A percentile compares a stretch with the other conserved stretches of the same genome.
phyloP scores from a whole-genome alignment of 352 stramenopile species.

The Phytophthora quininea region DNA sequence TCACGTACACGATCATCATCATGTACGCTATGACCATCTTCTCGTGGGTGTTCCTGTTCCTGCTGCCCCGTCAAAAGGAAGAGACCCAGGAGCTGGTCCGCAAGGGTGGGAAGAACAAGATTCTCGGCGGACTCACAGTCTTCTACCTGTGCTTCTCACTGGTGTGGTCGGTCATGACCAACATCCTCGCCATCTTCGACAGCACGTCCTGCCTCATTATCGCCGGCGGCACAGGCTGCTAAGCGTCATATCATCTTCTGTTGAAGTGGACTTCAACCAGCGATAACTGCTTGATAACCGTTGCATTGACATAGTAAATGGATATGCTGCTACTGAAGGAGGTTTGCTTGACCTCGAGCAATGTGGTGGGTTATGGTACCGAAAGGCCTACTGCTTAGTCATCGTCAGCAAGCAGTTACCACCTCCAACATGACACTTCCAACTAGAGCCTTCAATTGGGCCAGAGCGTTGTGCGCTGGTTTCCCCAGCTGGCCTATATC shows the following conservation, averaged over 20 bases:
- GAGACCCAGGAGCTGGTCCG: conserved; percentile 34
- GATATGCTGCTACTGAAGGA: too few species aligned
- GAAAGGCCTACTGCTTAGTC: too few species aligned
- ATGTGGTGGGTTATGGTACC: too few species aligned
- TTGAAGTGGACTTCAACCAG: too few species aligned
- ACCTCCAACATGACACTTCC: too few species aligned
- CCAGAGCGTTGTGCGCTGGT: too few species aligned
- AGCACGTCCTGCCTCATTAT: conserved; percentile 39
- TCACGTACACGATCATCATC: conserved; percentile 22
- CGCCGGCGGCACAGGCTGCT: conserved; percentile 32
- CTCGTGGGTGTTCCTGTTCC: conserved; percentile 33
- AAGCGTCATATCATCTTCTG: neutral
- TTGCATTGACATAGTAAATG: too few species aligned
- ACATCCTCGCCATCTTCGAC: conserved; percentile 38
- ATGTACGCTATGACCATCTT: conserved; percentile 31
- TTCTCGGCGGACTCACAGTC: conserved; percentile 27
- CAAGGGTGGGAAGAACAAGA: conserved; percentile 19
- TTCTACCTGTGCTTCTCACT: conserved; percentile 33
- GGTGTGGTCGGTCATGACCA: conserved; percentile 31
- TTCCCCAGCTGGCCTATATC: too few species aligned
- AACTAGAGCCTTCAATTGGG: too few species aligned
- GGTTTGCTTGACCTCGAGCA: too few species aligned
- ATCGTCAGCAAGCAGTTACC: too few species aligned
- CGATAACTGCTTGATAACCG: too few species aligned
- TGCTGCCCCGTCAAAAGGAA: conserved; percentile 40